Evolutionary conservation across 306 rosid species (phyloP).

Genomic region (Oemleria cerasiformis): DNA sequence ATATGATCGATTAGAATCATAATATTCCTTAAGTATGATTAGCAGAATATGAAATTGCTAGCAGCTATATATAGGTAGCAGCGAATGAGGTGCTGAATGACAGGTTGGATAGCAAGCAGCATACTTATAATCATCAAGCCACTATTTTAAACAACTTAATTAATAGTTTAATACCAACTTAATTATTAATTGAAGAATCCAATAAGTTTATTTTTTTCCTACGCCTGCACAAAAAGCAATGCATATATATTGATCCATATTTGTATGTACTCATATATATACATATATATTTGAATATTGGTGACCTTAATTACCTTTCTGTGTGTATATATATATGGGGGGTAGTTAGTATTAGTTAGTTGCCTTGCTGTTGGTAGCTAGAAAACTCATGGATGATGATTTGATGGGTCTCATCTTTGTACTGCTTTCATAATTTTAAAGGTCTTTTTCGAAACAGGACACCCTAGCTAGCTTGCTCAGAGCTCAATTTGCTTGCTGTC

Average conservation of each 20-base stretch:
- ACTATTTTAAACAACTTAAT: neutral
- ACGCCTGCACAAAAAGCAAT: conserved; percentile 33
- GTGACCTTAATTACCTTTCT: conserved; percentile 27
- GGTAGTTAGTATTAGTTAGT: neutral
- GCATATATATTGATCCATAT: conserved; percentile 19
- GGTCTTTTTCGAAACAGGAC: conserved; percentile 12
- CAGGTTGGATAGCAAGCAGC: conserved; percentile 4
- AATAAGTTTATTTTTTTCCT: neutral
- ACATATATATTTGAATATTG: no score
- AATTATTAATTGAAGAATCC: conserved; percentile 13
- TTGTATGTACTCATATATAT: no score
- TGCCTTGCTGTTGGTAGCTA: neutral
- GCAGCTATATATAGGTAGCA: no score
- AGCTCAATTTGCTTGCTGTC: neutral
- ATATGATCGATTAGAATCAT: no score
- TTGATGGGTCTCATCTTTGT: neutral
- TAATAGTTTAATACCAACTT: no score
- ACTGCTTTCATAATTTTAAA: neutral
- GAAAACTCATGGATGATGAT: neutral
- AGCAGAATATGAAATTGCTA: no score
- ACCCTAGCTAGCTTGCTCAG: no score
- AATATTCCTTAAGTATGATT: no score
- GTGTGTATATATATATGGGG: no score
- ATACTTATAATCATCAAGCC: neutral
- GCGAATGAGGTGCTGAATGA: neutral